Evolutionary conservation across 2,329 filamentous ascomycete genomes (phyloP).

Genomic region (Cercospora citrullina): DNA sequence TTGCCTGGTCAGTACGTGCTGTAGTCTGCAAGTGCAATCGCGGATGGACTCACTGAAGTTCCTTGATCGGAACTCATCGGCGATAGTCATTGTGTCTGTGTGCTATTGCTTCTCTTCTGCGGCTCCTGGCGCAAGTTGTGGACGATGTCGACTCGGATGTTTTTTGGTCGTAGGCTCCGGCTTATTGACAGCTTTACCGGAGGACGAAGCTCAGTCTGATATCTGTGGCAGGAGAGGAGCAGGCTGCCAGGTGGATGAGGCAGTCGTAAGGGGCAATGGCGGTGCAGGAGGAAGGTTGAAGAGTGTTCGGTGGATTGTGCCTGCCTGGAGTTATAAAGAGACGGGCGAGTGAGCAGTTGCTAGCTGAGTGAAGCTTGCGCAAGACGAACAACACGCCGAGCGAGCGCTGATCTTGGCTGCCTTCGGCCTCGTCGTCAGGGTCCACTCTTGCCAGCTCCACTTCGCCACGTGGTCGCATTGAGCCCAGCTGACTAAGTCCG

Average conservation of each 20-base stretch:
- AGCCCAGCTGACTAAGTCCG: neutral
- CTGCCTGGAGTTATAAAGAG: neutral
- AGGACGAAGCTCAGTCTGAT: neutral
- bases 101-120: neutral
- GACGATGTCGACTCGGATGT: neutral
- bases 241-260: neutral
- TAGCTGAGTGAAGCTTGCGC: neutral
- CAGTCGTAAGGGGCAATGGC: neutral
- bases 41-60: conserved; percentile 60
- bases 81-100: conserved; percentile 54
- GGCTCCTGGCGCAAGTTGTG: neutral
- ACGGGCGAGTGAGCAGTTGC: neutral
- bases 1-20: conserved; percentile 9
- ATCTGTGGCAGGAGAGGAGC: neutral
- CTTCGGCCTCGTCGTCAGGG: conserved; percentile 1
- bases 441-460: neutral
- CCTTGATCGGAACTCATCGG: conserved; percentile 63
- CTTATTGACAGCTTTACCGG: conserved; percentile 4
- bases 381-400: neutral
- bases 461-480: neutral
- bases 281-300: neutral
- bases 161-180: neutral
- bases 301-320: neutral
- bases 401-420: conserved; percentile 1
- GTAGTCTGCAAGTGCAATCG: neutral